phyloP scores from a whole-genome alignment of 2,329 filamentous ascomycete species.

The Chrysoporthe austroafricana region DNA sequence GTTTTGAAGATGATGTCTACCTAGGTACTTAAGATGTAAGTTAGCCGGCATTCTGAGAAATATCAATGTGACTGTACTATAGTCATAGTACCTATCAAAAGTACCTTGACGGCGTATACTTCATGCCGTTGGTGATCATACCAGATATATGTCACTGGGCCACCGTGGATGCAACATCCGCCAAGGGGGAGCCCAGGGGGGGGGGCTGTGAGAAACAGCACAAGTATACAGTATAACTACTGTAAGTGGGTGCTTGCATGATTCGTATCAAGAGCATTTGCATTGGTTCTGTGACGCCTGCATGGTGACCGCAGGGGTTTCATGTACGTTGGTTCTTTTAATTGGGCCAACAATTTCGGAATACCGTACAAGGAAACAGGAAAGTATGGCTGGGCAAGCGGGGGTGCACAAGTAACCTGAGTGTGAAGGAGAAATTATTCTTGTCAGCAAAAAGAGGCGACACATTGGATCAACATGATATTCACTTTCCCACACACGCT shows the following conservation, averaged over 20 bases:
- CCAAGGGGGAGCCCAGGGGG: too few species aligned
- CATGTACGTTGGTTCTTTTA: background rate
- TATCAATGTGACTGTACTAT: background rate
- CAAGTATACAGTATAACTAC: background rate
- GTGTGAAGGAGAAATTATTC: background rate
- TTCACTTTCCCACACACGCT: background rate
- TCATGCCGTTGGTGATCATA: too few species aligned
- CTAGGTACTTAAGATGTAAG: background rate
- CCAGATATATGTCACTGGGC: too few species aligned
- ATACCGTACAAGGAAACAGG: background rate
- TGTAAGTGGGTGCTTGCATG: background rate
- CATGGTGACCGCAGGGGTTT: background rate
- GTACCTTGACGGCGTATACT: background rate
- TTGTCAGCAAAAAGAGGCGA: background rate
- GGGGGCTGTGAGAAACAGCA: background rate
- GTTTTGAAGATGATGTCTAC: conserved; percentile 1
- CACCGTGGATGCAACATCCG: too few species aligned
- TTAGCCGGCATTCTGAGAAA: background rate
- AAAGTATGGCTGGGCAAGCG: background rate
- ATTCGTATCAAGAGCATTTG: background rate
- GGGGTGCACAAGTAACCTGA: background rate
- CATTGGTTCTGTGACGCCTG: background rate
- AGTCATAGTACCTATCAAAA: background rate
- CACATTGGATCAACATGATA: background rate
- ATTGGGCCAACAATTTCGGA: too few species aligned